A percentile compares a stretch with the other conserved stretches of the same genome.
Evolutionary conservation across 805 yeast species (phyloP).

Genomic region (Dipodascopsis tothii): DNA sequence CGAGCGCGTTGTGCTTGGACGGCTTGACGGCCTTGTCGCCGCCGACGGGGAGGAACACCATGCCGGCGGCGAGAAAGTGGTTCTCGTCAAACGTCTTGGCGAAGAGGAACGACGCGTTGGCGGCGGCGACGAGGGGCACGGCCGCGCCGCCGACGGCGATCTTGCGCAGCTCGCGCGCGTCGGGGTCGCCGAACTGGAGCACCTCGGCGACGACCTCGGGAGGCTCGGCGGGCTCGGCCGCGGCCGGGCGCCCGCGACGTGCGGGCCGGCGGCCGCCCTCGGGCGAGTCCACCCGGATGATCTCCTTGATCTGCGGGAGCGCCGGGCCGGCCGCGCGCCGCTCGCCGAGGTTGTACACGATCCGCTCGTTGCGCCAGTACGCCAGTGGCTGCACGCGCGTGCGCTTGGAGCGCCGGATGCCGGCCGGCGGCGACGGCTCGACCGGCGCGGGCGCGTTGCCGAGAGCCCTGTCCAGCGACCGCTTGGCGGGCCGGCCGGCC

Average conservation of each 20-base stretch:
- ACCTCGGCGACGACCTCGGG: conserved; percentile 14
- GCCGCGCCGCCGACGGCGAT: conserved; percentile 20
- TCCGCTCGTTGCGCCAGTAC: conserved; percentile 75
- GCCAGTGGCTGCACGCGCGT: conserved; percentile 64
- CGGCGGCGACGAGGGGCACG: conserved; percentile 7
- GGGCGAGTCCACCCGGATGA: conserved; percentile 26
- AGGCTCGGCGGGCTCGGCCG: no score
- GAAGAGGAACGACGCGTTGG: conserved; percentile 10
- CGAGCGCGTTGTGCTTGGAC: conserved; percentile 60
- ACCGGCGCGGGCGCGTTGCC: no score
- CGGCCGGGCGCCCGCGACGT: no score
- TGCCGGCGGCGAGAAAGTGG: conserved; percentile 59
- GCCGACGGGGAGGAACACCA: conserved; percentile 55
- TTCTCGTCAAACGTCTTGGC: conserved; percentile 23
- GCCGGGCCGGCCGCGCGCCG: conserved; percentile 16
- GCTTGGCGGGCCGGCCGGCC: no score
- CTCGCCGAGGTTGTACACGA: conserved; percentile 44
- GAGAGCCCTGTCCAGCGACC: no score
- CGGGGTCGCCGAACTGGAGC: conserved; percentile 3
- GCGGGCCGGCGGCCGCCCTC: no score
- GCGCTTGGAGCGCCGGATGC: conserved; percentile 58
- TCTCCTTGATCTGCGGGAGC: conserved; percentile 27
- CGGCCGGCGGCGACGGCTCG: no score
- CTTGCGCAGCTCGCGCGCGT: neutral
- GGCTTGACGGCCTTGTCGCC: conserved; percentile 54